Evolutionary conservation across 495 filamentous ascomycete species (phyloP).

Genomic region (Daldinia caldariorum): DNA sequence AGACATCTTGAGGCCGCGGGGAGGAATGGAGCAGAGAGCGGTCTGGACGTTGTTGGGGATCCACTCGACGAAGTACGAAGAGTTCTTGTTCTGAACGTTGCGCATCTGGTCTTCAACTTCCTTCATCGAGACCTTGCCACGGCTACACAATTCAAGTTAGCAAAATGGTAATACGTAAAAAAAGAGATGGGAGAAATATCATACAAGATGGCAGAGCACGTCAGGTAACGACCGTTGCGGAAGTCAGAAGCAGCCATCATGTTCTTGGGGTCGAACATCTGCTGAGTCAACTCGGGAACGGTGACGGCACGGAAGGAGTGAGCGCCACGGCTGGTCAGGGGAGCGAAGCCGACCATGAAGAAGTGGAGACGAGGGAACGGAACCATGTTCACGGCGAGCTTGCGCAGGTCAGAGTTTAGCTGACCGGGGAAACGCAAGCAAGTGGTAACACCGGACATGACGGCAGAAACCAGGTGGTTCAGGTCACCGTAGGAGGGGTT

Average conservation of each 20-base stretch:
- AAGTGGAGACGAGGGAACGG: conserved; percentile 99
- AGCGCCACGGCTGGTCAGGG: conserved; percentile 94
- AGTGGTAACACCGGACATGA: conserved; percentile 99
- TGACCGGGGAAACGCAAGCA: conserved; percentile 99
- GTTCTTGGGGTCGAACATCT: conserved; percentile 99
- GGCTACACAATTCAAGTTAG: conserved; percentile 64
- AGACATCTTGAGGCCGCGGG: conserved; percentile 98
- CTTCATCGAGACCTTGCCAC: conserved; percentile 99
- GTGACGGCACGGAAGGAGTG: conserved; percentile 96
- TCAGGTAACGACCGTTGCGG: conserved; percentile 99
- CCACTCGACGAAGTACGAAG: conserved; percentile 99
- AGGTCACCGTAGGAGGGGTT: conserved; percentile 99
- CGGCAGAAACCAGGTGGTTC: conserved; percentile 98
- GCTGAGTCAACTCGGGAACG: conserved; percentile 98
- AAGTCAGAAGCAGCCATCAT: conserved; percentile 99
- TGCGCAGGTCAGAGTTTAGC: conserved; percentile 99
- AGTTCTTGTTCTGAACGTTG: conserved; percentile 99
- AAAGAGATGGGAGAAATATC: conserved; percentile 22
- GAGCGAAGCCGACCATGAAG: conserved; percentile 99
- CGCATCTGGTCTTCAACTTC: conserved; percentile 99
- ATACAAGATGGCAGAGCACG: conserved; percentile 97
- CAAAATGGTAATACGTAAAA: conserved; percentile 7
- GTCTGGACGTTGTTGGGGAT: conserved; percentile 99
- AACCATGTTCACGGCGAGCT: conserved; percentile 99
- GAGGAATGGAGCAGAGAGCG: conserved; percentile 98